Evolutionary conservation across 768 basidiomycete species (phyloP).

Genomic region (Agaricus sinodeliciosus): DNA sequence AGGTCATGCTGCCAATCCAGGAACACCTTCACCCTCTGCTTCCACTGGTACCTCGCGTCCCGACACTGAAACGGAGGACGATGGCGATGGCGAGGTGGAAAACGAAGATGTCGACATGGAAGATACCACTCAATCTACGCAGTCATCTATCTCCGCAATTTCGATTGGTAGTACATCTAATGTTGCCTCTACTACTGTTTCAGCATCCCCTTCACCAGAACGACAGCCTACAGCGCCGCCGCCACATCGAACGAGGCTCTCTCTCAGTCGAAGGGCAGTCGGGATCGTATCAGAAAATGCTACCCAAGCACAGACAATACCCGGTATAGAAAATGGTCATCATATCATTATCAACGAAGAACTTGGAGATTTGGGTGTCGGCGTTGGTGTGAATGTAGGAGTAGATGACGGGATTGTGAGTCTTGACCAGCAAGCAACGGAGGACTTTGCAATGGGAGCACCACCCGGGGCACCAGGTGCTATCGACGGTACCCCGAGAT

Average conservation of each 20-base stretch:
- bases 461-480: slow-evolving; percentile 88
- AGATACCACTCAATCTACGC: slow-evolving; percentile 12
- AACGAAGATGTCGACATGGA: slow-evolving; percentile 45
- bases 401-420: slow-evolving; percentile 75
- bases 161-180: slow-evolving; percentile 16
- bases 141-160: neutral
- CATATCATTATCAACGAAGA: slow-evolving; percentile 40
- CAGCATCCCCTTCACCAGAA: slow-evolving; percentile 26
- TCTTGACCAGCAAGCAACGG: slow-evolving; percentile 57
- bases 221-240: slow-evolving; percentile 15
- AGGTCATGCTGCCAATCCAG: slow-evolving; percentile 21
- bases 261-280: slow-evolving; percentile 23
- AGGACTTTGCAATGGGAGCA: slow-evolving; percentile 86
- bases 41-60: slow-evolving; percentile 46
- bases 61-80: slow-evolving; percentile 77
- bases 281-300: slow-evolving; percentile 37
- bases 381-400: slow-evolving; percentile 35
- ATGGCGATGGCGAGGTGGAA: slow-evolving; percentile 63
- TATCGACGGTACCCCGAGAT: slow-evolving; percentile 26
- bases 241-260: slow-evolving; percentile 16
- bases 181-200: slow-evolving; percentile 24
- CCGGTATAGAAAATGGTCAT: slow-evolving; percentile 16
- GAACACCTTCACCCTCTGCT: slow-evolving; percentile 31
- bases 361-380: slow-evolving; percentile 15
- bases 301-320: slow-evolving; percentile 15